Evolutionary conservation across 1,284 basidiomycete genomes (phyloP).

Genomic region (Ustilago hordei): DNA sequence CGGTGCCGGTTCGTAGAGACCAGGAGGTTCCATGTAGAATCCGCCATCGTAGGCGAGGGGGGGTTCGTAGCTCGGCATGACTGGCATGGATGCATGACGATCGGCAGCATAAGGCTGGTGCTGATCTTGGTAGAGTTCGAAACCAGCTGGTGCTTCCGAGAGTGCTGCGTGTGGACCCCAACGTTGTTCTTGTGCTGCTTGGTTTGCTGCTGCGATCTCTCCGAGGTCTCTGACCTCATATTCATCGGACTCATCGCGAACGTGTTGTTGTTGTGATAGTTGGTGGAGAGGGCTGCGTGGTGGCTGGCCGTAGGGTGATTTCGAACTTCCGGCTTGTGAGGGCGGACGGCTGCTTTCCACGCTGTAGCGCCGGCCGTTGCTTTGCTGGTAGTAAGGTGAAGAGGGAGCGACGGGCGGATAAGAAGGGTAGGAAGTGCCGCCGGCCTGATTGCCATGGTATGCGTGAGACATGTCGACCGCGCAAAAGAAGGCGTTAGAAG

Average conservation of each 20-base stretch:
- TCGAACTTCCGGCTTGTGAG: constrained; percentile 29
- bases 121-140: constrained; percentile 28
- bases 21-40: constrained; percentile 33
- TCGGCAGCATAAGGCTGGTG: neutral
- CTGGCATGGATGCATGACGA: constrained; percentile 25
- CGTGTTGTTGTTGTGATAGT: constrained; percentile 15
- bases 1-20: constrained; percentile 15
- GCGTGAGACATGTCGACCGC: constrained; percentile 7
- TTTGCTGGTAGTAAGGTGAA: constrained; percentile 21
- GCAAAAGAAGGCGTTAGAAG: constrained; percentile 4
- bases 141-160: constrained; percentile 36
- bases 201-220: constrained; percentile 47
- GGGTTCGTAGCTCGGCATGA: constrained; percentile 24
- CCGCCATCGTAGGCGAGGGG: constrained; percentile 32
- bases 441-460: constrained; percentile 9
- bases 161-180: constrained; percentile 43
- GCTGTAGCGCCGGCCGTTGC: constrained; percentile 20
- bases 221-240: constrained; percentile 53
- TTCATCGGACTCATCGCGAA: constrained; percentile 37
- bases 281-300: constrained; percentile 28
- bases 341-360: constrained; percentile 15
- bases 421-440: constrained; percentile 28
- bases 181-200: constrained; percentile 42
- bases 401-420: constrained; percentile 40
- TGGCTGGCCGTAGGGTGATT: constrained; percentile 16